A percentile compares a stretch with the other conserved stretches of the same genome.
phyloP scores from a whole-genome alignment of 768 basidiomycete species.

The Auricularia auricula-judae region DNA sequence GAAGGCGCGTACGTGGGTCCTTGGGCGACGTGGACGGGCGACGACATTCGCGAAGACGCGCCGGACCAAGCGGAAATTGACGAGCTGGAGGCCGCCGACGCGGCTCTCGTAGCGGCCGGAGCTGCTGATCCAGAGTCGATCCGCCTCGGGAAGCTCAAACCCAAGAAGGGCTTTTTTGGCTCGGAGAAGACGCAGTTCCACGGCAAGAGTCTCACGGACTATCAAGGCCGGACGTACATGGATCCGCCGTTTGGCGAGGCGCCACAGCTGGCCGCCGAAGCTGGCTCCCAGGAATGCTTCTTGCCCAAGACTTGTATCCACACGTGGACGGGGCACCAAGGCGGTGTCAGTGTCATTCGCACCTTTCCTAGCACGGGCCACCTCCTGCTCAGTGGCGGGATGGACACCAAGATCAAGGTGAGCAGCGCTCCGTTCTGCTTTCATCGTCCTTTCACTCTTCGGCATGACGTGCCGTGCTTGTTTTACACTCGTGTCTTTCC shows the following conservation, averaged over 20 bases:
- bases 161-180: constrained; percentile 67
- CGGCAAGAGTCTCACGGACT: constrained; percentile 92
- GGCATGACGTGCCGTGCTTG: neutral
- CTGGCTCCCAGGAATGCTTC: constrained; percentile 81
- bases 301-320: constrained; percentile 93
- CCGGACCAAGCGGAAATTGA: constrained; percentile 50
- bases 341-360: constrained; percentile 88
- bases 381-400: constrained; percentile 83
- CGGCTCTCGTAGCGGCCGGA: constrained; percentile 12
- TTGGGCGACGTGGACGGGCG: constrained; percentile 87
- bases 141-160: constrained; percentile 60
- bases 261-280: constrained; percentile 67
- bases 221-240: constrained; percentile 98
- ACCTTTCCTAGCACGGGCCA: constrained; percentile 91
- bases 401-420: constrained; percentile 99
- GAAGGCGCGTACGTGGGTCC: constrained; percentile 88
- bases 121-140: constrained; percentile 51
- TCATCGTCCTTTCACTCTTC: neutral
- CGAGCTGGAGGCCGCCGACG: constrained; percentile 34
- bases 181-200: constrained; percentile 95
- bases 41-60: constrained; percentile 33
- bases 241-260: constrained; percentile 84
- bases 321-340: constrained; percentile 97
- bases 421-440: constrained; percentile 9
- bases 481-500: neutral